phyloP scores from a whole-genome alignment of 352 stramenopile species.

The Phytophthora sp. region DNA sequence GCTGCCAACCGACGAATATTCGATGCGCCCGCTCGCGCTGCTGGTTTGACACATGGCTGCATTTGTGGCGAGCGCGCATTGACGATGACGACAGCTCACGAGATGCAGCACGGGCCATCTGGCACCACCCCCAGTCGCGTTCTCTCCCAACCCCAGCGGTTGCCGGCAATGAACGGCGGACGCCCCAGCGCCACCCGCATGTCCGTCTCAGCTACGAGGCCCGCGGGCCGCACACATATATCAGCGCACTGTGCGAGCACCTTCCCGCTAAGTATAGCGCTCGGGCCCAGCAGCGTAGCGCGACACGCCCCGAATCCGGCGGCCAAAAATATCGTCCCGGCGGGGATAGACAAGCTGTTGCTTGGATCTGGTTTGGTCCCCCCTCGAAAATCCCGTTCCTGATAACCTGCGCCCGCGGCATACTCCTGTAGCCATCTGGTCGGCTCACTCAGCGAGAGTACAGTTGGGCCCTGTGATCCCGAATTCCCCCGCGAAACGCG shows the following conservation, averaged over 20 bases:
- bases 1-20: slow-evolving; percentile 3
- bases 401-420: slow-evolving; percentile 30
- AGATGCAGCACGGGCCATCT: slow-evolving; percentile 18
- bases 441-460: not conserved
- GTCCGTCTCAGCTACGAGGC: too few relatives aligned
- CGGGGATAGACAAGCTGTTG: slow-evolving; percentile 20
- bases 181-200: not conserved
- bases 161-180: not conserved
- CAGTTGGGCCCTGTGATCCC: not conserved
- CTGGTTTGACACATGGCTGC: not conserved
- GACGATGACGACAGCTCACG: slow-evolving; percentile 1
- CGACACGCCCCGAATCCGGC: slow-evolving; percentile 34
- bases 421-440: slow-evolving; percentile 23
- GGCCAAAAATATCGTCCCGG: slow-evolving; percentile 37
- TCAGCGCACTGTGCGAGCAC: not conserved
- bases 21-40: not conserved
- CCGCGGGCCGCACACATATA: too few relatives aligned
- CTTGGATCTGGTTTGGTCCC: slow-evolving; percentile 35
- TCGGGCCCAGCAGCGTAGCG: slow-evolving; percentile 10
- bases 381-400: slow-evolving; percentile 32
- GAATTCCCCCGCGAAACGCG: slow-evolving; percentile 12
- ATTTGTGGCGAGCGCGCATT: not conserved
- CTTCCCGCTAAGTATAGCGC: slow-evolving; percentile 22
- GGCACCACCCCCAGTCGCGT: slow-evolving; percentile 21
- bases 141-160: slow-evolving; percentile 18